Evolutionary conservation across 495 filamentous ascomycete species (phyloP).

Genomic region (Penicillium paxilli): DNA sequence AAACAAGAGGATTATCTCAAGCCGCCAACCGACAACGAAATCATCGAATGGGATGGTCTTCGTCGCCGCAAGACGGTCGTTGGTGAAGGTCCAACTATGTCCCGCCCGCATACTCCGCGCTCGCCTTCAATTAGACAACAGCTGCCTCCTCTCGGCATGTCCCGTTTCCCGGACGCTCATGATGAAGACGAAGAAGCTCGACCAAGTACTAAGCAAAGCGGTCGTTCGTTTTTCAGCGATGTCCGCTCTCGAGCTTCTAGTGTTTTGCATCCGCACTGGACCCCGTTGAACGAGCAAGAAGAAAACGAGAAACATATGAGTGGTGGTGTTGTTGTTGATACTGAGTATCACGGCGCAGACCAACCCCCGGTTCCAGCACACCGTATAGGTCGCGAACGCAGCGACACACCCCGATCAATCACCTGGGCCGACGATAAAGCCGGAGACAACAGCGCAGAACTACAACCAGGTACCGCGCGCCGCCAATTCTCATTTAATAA

Average conservation of each 20-base stretch:
- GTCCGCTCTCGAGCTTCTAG: conserved; percentile 53
- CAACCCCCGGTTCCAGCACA: conserved; percentile 18
- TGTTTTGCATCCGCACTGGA: conserved; percentile 34
- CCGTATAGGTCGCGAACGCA: conserved; percentile 25
- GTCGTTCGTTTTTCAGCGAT: conserved; percentile 54
- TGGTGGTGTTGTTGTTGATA: conserved; percentile 44
- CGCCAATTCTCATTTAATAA: conserved; percentile 93
- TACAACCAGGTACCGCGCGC: conserved; percentile 36
- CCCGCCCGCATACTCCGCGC: conserved; percentile 27
- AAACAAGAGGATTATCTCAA: conserved; percentile 67
- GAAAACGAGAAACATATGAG: conserved; percentile 33
- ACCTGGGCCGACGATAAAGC: conserved; percentile 26
- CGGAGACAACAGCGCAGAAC: conserved; percentile 28
- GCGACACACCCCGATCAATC: conserved; percentile 38
- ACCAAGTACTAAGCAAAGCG: conserved; percentile 33
- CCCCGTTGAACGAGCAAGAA: conserved; percentile 33
- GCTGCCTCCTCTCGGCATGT: conserved; percentile 87
- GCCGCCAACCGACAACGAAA: conserved; percentile 72
- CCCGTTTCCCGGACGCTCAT: conserved; percentile 76
- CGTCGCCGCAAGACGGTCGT: conserved; percentile 76
- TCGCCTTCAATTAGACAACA: conserved; percentile 47
- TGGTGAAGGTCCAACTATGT: conserved; percentile 45
- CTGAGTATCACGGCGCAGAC: conserved; percentile 35
- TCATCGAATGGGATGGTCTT: conserved; percentile 92
- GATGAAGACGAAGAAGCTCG: conserved; percentile 43